A percentile compares a stretch with the other conserved stretches of the same genome.
These are phyloP conservation scores for Desmodesmus armatus DNA, from an alignment of 139 green algal species.

Conservation along the genomic window DNA sequence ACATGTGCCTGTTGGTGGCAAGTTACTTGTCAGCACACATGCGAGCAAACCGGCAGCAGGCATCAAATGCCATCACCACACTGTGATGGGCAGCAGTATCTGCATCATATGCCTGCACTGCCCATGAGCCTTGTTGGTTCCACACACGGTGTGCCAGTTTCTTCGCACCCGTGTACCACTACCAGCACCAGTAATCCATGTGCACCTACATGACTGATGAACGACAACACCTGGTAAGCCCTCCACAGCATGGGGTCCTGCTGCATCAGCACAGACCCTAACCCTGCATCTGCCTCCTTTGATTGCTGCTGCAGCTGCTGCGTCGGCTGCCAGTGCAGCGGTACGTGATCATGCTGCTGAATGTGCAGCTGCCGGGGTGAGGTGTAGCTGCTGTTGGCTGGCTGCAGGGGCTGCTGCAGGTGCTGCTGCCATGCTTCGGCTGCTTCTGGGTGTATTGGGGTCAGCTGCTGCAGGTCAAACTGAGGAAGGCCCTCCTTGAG, in stretches of 20 bases:
- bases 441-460: background rate
- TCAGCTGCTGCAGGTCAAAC: slow-evolving; percentile 42
- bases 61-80: too few species aligned
- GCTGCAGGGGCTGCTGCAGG: background rate
- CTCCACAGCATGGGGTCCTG: too few species aligned
- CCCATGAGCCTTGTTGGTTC: background rate
- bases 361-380: slow-evolving; percentile 1
- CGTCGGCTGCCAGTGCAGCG: background rate
- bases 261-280: background rate
- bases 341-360: too few species aligned
- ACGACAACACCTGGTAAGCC: slow-evolving; percentile 59
- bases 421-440: slow-evolving; percentile 4
- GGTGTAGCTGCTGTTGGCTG: background rate
- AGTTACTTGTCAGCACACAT: background rate
- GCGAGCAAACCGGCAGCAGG: background rate
- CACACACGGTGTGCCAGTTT: background rate
- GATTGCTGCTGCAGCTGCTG: slow-evolving; percentile 13
- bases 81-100: too few species aligned
- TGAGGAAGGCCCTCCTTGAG: slow-evolving; percentile 42
- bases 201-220: slow-evolving; percentile 53
- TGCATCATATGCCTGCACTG: background rate
- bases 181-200: too few species aligned
- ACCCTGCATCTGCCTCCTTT: background rate
- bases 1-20: background rate
- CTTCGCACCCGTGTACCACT: background rate